Evolutionary conservation across 2,329 filamentous ascomycete genomes (phyloP).

Genomic region (Epichloe amarillans): DNA sequence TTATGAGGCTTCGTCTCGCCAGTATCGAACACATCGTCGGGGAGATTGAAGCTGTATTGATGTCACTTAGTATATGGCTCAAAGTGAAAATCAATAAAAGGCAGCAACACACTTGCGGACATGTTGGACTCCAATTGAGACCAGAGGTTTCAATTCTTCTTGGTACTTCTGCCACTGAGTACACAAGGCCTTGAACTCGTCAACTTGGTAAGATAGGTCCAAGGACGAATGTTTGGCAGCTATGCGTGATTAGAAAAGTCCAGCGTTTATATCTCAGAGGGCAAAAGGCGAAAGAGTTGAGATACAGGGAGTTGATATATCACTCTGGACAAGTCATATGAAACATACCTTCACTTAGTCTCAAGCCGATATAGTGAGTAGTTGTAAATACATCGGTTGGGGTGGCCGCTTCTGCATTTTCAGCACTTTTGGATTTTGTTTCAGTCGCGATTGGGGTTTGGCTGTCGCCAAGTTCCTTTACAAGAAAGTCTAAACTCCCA

Average conservation of each 20-base stretch:
- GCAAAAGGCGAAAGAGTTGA: background rate
- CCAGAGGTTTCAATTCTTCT: conserved; percentile 45
- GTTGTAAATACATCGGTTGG: conserved; percentile 59
- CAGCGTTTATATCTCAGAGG: background rate
- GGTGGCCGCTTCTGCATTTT: conserved; percentile 21
- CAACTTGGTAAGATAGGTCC: conserved; percentile 69
- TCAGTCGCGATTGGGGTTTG: background rate
- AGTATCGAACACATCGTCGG: conserved; percentile 74
- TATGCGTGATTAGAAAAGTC: conserved; percentile 14
- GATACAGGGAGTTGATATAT: background rate
- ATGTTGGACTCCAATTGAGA: conserved; percentile 65
- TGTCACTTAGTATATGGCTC: background rate
- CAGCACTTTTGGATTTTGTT: conserved; percentile 27
- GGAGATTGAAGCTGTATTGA: conserved; percentile 61
- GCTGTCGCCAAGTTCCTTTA: conserved; percentile 24
- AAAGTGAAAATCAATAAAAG: background rate
- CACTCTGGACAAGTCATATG: background rate
- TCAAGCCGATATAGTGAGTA: conserved; percentile 87
- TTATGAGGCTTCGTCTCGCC: conserved; percentile 62
- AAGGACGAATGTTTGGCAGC: conserved; percentile 48
- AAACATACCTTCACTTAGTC: conserved; percentile 57
- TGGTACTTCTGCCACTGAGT: conserved; percentile 64
- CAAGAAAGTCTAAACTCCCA: conserved; percentile 34
- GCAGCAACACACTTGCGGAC: conserved; percentile 59
- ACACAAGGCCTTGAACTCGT: conserved; percentile 77